Conservation (phyloP, 495 filamentous ascomycete genomes). For the Penicillium alfredii region DNA sequence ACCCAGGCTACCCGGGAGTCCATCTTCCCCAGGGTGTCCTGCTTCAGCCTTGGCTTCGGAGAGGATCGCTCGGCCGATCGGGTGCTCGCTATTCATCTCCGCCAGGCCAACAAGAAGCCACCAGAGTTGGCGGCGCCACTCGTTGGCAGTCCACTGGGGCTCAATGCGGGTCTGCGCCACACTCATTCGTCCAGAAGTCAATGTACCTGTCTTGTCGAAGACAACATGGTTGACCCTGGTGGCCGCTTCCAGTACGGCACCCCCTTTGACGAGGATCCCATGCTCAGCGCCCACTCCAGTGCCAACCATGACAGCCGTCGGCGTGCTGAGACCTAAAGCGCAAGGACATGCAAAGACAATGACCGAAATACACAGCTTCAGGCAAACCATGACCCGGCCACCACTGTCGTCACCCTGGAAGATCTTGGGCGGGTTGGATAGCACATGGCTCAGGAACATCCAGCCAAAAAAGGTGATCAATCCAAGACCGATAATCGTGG, state of each 20-base stretch:
- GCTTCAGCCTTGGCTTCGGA: constrained; percentile 66
- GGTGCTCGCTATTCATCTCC: constrained; percentile 92
- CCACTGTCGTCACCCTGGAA: constrained; percentile 77
- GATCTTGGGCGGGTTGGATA: constrained; percentile 78
- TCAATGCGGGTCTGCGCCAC: constrained; percentile 66
- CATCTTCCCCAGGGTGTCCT: constrained; percentile 62
- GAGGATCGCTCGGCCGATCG: constrained; percentile 81
- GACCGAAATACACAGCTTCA: constrained; percentile 97
- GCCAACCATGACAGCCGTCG: constrained; percentile 97
- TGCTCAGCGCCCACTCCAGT: constrained; percentile 96
- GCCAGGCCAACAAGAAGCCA: constrained; percentile 91
- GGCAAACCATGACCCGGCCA: constrained; percentile 89
- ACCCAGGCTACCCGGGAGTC: constrained; percentile 73
- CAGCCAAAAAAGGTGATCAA: constrained; percentile 80
- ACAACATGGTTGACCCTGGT: constrained; percentile 90
- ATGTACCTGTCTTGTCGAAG: constrained; percentile 98
- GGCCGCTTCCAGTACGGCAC: constrained; percentile 84
- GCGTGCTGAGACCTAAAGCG: constrained; percentile 87
- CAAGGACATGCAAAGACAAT: constrained; percentile 98
- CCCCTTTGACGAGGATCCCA: constrained; percentile 94
- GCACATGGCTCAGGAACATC: constrained; percentile 89
- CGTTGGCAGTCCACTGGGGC: constrained; percentile 60
- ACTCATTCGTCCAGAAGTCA: constrained; percentile 92
- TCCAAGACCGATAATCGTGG: constrained; percentile 77
- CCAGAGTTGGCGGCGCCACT: constrained; percentile 72